Base-by-base conservation (phyloP, 1,284 basidiomycete species). In the Apiotrichum brassicae region DNA sequence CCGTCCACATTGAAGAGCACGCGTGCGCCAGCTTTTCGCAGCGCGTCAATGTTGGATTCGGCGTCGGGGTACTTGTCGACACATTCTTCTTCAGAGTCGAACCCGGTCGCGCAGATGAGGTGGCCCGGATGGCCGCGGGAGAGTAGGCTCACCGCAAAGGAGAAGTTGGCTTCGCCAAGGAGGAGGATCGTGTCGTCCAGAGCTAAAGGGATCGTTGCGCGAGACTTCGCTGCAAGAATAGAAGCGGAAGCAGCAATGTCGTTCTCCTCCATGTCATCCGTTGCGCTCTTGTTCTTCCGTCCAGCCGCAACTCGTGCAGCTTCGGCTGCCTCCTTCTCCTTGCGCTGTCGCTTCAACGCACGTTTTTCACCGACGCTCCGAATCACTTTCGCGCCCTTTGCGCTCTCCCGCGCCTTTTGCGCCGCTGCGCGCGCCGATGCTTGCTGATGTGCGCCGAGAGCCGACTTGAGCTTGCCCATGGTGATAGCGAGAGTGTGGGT, bases 91-190 rank as follows among this genome's bases (percentile, higher is more conserved):
- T 93, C 83, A 0, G 79, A 77, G 73, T 98, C 94, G 68, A 86
- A 92, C 1, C 87, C 82, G 1, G 94, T 97, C 1, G 94, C 89
- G 3, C 85, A 82, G 37, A 97, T 73, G 59, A 86, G 87, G 18
- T 69, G 70, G 0, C 85, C 76, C 0, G 84, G 81, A 19, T 90
- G 75, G 52, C 77, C 9, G 80, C 78, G 59, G 72, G 68, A n/a
- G 54, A 71, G 58, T 7, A 97, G 77, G 8, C 91, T 83, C 20
- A 81, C 81, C 1, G 92, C 79, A 64, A 92, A 98, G 1, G 91
- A 94, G 63, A 98, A 97, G 70, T 97, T 92, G 23, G 88, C 78
- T 75, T 97, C 93, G n/a, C 94, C 93, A 43, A 97, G 76, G 32
- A 97, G 79, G 14, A 97, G 79, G 40, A 97, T 85, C 36, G 76